Evolutionary conservation across 164 flowering plant species (phyloP).

Genomic region (Kingdonia uniflora): DNA sequence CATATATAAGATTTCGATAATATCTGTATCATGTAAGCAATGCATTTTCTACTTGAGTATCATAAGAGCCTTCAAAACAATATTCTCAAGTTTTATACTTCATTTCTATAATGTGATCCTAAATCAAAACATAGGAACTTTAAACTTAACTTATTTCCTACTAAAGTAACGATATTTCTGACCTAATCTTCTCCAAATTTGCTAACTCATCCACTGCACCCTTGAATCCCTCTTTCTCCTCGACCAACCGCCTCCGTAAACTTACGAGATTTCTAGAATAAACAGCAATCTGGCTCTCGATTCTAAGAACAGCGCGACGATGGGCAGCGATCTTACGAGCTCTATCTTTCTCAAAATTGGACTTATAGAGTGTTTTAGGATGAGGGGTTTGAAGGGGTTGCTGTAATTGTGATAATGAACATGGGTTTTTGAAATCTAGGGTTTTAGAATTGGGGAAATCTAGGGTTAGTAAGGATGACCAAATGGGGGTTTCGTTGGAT

Average conservation of each 20-base stretch:
- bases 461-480: constrained; percentile 39
- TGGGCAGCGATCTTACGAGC: constrained; percentile 39
- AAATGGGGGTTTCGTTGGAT: constrained; percentile 37
- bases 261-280: constrained; percentile 24
- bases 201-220: constrained; percentile 28
- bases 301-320: constrained; percentile 44
- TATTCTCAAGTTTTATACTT: no score
- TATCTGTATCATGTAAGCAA: no score
- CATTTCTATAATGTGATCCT: no score
- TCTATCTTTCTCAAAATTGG: constrained; percentile 57
- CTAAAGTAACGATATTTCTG: no score
- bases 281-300: constrained; percentile 50
- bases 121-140: no score
- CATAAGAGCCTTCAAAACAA: no score
- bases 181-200: constrained; percentile 49
- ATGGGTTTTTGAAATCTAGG: not conserved
- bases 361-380: constrained; percentile 24
- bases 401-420: not conserved
- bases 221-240: constrained; percentile 37
- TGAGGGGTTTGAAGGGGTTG: constrained; percentile 4
- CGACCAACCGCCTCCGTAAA: constrained; percentile 14
- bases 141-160: no score
- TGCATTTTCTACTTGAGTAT: no score
- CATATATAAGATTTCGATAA: no score
- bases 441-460: constrained; percentile 22